These are phyloP conservation scores for Emergomyces africanus DNA, from an alignment of 2,329 filamentous ascomycete species.

Conservation along the genomic window DNA sequence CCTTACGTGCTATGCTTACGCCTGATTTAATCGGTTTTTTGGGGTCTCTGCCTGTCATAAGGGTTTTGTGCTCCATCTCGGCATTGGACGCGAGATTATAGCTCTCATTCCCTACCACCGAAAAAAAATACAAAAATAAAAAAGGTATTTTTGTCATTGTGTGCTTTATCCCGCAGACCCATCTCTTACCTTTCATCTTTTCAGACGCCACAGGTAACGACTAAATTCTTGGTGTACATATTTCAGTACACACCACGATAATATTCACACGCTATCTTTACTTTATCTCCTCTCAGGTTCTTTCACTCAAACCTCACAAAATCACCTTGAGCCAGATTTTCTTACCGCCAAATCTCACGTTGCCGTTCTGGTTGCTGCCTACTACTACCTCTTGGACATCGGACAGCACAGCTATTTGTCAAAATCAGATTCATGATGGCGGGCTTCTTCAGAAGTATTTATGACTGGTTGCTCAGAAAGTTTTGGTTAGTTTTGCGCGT, in stretches of 20 bases:
- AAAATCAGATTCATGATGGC: conserved; percentile 50
- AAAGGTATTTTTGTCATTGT: conserved; percentile 4
- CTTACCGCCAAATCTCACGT: not conserved
- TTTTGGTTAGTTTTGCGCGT: conserved; percentile 63
- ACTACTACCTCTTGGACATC: not conserved
- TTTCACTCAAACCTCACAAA: not conserved
- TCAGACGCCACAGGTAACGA: not conserved
- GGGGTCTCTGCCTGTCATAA: not conserved
- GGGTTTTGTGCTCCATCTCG: not conserved
- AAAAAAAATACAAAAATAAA: not conserved
- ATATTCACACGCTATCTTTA: conserved; percentile 2
- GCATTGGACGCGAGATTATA: not conserved
- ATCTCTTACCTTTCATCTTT: conserved; percentile 1
- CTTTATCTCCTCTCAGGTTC: not conserved
- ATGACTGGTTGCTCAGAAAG: conserved; percentile 95
- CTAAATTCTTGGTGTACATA: conserved; percentile 1
- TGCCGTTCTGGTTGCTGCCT: not conserved
- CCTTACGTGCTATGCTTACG: not conserved
- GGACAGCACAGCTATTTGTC: not conserved
- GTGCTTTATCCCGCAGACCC: conserved; percentile 4
- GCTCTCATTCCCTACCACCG: not conserved
- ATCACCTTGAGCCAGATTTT: not conserved
- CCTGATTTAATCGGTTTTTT: not conserved
- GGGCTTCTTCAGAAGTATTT: conserved; percentile 82
- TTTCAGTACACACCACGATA: conserved; percentile 1